These are phyloP conservation scores for Hericium coralloides DNA, from an alignment of 768 basidiomycete genomes.

Conservation along the genomic window DNA sequence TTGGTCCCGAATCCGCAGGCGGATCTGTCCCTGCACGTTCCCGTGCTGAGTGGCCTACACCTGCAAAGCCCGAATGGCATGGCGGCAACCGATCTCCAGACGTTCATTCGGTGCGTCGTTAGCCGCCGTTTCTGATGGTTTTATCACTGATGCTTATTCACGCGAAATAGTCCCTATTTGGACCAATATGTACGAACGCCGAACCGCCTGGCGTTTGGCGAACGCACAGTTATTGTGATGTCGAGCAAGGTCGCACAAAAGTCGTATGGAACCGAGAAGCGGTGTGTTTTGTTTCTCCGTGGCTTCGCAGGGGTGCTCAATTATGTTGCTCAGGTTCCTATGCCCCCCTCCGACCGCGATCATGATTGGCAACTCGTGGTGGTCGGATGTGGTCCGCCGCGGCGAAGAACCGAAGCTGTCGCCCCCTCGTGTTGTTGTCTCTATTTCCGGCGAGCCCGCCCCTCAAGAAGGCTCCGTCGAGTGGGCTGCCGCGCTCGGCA, in stretches of 20 bases:
- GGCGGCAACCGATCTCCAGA: slow-evolving; percentile 66
- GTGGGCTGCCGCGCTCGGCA: slow-evolving; percentile 82
- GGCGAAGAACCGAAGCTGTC: slow-evolving; percentile 67
- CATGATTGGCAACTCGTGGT: slow-evolving; percentile 93
- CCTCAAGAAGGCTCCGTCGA: slow-evolving; percentile 81
- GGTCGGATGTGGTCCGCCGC: slow-evolving; percentile 70
- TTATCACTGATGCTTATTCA: neutral
- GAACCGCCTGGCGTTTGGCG: slow-evolving; percentile 85
- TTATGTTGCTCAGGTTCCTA: slow-evolving; percentile 51
- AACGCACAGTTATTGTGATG: slow-evolving; percentile 93
- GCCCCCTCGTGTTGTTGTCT: slow-evolving; percentile 78
- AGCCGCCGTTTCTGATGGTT: neutral
- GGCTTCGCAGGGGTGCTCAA: neutral
- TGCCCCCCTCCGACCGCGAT: slow-evolving; percentile 92
- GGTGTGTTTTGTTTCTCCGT: slow-evolving; percentile 36
- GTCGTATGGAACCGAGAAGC: slow-evolving; percentile 92
- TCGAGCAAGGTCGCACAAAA: slow-evolving; percentile 98
- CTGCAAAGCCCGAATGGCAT: slow-evolving; percentile 36
- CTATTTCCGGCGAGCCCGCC: slow-evolving; percentile 84
- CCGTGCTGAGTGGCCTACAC: slow-evolving; percentile 52
- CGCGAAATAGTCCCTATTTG: slow-evolving; percentile 53
- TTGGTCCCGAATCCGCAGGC: slow-evolving; percentile 40
- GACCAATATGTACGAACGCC: slow-evolving; percentile 79
- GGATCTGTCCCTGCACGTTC: slow-evolving; percentile 55
- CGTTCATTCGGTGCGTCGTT: slow-evolving; percentile 61